Conservation (phyloP, 2,329 filamentous ascomycete genomes). For the Scolecobasidium constrictum region DNA sequence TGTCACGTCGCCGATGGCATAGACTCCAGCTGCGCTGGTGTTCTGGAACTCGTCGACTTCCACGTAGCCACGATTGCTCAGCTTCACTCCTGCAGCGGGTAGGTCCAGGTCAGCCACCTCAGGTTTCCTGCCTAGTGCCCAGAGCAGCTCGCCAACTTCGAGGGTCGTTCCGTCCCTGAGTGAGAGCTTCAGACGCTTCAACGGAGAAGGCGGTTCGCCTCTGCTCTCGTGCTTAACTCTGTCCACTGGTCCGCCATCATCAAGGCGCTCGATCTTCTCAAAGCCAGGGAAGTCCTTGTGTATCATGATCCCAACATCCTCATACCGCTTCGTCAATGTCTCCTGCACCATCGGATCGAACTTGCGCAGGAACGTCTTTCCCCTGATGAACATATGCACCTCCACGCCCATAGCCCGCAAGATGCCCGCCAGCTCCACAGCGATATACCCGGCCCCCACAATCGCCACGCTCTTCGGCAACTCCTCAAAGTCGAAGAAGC, state of each 20-base stretch:
- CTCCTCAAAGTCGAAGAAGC: constrained; percentile 40
- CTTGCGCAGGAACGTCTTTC: constrained; percentile 36
- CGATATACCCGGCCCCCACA: constrained; percentile 41
- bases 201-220: constrained; percentile 1
- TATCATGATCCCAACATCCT: constrained; percentile 35
- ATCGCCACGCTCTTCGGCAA: constrained; percentile 39
- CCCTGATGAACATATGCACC: constrained; percentile 40
- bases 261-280: constrained; percentile 35
- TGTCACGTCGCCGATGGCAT: constrained; percentile 41
- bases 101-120: constrained; percentile 33
- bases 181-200: constrained; percentile 34
- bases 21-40: constrained; percentile 34
- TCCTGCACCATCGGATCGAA: constrained; percentile 43
- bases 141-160: constrained; percentile 38
- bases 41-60: constrained; percentile 41
- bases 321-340: constrained; percentile 41
- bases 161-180: constrained; percentile 31
- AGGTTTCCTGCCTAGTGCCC: constrained; percentile 38
- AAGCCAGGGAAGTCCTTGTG: constrained; percentile 36
- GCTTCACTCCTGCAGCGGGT: constrained; percentile 30
- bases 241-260: constrained; percentile 8
- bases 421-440: constrained; percentile 40
- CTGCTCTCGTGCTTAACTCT: constrained; percentile 21
- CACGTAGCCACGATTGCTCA: constrained; percentile 28
- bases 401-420: constrained; percentile 38